Evolutionary conservation across 495 filamentous ascomycete species (phyloP).

Genomic region (Penicillium bovifimosum): DNA sequence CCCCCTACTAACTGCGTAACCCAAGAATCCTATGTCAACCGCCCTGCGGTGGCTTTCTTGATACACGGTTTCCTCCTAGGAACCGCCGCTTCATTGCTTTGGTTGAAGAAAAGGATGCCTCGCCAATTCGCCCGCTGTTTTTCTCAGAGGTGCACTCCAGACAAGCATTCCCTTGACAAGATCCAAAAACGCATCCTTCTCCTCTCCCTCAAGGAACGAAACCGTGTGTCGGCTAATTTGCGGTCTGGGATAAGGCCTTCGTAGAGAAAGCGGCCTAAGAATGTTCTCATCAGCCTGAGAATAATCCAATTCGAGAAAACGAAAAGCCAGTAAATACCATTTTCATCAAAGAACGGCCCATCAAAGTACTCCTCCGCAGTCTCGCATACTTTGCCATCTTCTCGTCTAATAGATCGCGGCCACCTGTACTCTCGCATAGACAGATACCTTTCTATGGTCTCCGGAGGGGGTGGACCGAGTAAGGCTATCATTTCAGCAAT

Average conservation of each 20-base stretch:
- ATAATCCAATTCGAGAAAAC: slow-evolving; percentile 21
- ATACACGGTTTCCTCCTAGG: too few relatives aligned
- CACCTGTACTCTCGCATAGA: slow-evolving; percentile 32
- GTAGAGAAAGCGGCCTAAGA: slow-evolving; percentile 33
- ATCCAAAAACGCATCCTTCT: slow-evolving; percentile 39
- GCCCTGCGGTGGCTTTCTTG: too few relatives aligned
- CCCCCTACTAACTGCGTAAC: too few relatives aligned
- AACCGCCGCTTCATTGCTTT: too few relatives aligned
- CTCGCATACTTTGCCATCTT: slow-evolving; percentile 33
- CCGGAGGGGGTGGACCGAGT: slow-evolving; percentile 39
- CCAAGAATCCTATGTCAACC: too few relatives aligned
- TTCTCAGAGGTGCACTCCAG: slow-evolving; percentile 31
- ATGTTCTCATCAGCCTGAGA: slow-evolving; percentile 28
- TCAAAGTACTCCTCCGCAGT: slow-evolving; percentile 33
- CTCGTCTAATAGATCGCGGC: slow-evolving; percentile 29
- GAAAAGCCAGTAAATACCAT: slow-evolving; percentile 25
- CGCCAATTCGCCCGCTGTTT: slow-evolving; percentile 34
- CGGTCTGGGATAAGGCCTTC: slow-evolving; percentile 31
- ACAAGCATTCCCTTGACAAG: slow-evolving; percentile 38
- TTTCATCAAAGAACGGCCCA: slow-evolving; percentile 36
- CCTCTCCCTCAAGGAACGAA: slow-evolving; percentile 31
- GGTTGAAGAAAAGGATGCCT: slow-evolving; percentile 34
- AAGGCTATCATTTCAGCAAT: slow-evolving; percentile 42
- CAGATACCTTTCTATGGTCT: slow-evolving; percentile 40
- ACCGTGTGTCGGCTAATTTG: slow-evolving; percentile 27